Conservation (phyloP, 139 green algal genomes). For the Tetratostichococcus sp. region DNA sequence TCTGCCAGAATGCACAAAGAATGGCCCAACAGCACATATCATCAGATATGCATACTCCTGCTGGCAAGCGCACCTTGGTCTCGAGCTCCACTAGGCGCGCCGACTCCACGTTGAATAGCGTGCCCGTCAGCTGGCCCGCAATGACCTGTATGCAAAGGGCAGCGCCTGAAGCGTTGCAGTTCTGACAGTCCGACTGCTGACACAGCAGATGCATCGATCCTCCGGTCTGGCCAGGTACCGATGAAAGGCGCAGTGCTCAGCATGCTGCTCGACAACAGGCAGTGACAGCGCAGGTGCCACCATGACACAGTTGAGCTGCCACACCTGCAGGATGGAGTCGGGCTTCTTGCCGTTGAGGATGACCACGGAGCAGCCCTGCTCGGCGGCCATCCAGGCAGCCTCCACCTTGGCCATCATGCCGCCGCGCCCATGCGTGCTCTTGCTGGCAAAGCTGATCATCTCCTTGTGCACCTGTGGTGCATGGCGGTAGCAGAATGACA, state of each 20-base stretch:
- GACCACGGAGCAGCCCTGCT: constrained; percentile 36
- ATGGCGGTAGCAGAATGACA: no score
- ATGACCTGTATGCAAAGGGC: constrained; percentile 34
- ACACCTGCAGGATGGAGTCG: constrained; percentile 24
- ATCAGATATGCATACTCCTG: no score
- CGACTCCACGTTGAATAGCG: constrained; percentile 44
- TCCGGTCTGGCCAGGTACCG: no score
- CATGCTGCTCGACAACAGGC: no score
- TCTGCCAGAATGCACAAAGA: no score
- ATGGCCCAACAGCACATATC: no score
- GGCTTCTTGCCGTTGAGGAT: constrained; percentile 47
- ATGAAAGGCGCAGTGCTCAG: no score
- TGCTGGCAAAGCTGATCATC: constrained; percentile 40
- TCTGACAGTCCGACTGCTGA: background rate
- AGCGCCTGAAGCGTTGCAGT: background rate
- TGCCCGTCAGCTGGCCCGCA: constrained; percentile 42
- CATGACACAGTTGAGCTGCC: no score
- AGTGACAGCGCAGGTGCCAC: no score
- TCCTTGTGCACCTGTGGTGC: constrained; percentile 25
- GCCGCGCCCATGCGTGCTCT: constrained; percentile 40
- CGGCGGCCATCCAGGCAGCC: constrained; percentile 46
- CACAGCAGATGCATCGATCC: no score
- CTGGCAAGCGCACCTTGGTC: constrained; percentile 14
- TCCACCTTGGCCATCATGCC: constrained; percentile 60
- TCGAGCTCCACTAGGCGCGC: constrained; percentile 13